phyloP scores from a whole-genome alignment of 192 early-diverging fungal species.

The Kickxella alabastrina region DNA sequence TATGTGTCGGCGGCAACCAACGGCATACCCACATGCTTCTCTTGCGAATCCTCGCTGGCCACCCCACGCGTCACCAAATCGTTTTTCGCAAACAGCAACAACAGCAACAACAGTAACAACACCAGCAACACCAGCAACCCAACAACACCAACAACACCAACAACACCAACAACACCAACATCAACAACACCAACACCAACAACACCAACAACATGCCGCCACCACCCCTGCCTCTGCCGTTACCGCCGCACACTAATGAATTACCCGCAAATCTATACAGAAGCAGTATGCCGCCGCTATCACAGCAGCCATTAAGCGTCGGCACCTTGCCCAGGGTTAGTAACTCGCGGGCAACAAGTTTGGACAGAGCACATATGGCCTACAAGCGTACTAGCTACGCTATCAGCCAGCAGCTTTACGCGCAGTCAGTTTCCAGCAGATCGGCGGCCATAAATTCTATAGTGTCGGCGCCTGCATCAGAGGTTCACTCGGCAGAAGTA shows the following conservation, averaged over 20 bases:
- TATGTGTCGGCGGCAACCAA: not conserved
- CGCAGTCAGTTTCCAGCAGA: too few species aligned
- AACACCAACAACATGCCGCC: not conserved
- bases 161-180: not conserved
- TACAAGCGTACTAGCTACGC: not conserved
- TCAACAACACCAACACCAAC: not conserved
- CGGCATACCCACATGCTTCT: slow-evolving; percentile 23
- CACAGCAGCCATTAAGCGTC: not conserved
- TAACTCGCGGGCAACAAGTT: slow-evolving; percentile 19
- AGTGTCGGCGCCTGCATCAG: too few species aligned
- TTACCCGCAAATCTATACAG: slow-evolving; percentile 2
- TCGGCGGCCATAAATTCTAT: too few species aligned
- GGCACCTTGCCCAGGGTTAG: not conserved
- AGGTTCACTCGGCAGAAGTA: too few species aligned
- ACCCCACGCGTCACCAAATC: slow-evolving; percentile 26
- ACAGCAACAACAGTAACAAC: not conserved
- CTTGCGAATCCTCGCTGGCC: slow-evolving; percentile 39
- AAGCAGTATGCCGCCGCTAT: slow-evolving; percentile 26
- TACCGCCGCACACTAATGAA: not conserved
- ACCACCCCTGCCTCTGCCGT: too few species aligned
- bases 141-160: not conserved
- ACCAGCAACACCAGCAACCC: not conserved
- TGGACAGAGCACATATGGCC: not conserved
- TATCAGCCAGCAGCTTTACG: not conserved
- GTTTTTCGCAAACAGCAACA: slow-evolving; percentile 1